Base-by-base conservation (phyloP, 1,139 yeast genomes). In the Meyerozyma elateridarum region DNA sequence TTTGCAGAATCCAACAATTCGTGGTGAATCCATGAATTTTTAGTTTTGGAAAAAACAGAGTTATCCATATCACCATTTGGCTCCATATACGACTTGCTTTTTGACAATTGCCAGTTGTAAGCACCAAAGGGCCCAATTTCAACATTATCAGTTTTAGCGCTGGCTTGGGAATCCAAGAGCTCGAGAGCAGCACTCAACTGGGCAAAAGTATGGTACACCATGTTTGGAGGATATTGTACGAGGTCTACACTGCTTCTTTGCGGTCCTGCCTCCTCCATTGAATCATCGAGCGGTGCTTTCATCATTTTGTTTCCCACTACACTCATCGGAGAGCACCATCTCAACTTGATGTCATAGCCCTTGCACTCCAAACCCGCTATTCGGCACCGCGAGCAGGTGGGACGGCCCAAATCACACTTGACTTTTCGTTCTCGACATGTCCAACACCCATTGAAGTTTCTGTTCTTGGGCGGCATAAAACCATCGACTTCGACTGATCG, bases 391-490 rank as follows among this genome's bases (percentile, higher is more conserved):
- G 39, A 32, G 42, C 78, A 72, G 11, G 37, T 36, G 2, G 77
- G 77, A 36, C 56, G 54, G 4, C 50, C 44, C 21, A 65, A 56
- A 41, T 70, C 77, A 49, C 78, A 72, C 45, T 70, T 71, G 39
- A 72, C 72, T 44, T 70, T 71, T 16, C 76, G 54, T 21, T 56
- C 42, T 22, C 77, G 56, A 43, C 78, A 72, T 8, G 77, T 72
- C 69, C 75, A 70, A 47, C 78, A 72, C 6, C 78, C 78, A 33
- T 66, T 57, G 47, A 69, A 72, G 31, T 65, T 64, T 28, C 76
- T 50, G 16, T 56, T 52, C 35, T 58, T 61, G 31, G 51, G 50
- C 22, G 54, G 34, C 61, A 55, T 57, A 15, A 15, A 11, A 20
- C n/a, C 27, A 19, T 19, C 8, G n/a, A n/a, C n/a, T n/a, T n/a